Conservation (phyloP, 768 basidiomycete species). For the Bullera alba region DNA sequence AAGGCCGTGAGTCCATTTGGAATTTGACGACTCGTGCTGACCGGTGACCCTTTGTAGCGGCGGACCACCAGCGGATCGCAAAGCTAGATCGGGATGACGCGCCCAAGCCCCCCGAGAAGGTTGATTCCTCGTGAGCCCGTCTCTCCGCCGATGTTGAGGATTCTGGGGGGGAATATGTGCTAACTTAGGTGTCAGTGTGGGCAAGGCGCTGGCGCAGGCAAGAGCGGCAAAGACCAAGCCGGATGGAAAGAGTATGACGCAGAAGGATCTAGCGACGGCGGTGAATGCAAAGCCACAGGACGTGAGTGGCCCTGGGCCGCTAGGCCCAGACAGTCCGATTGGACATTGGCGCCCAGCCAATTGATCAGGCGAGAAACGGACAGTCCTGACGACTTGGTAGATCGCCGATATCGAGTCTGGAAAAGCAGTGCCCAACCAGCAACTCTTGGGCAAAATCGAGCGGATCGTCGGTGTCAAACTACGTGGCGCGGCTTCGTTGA, state of each 20-base stretch:
- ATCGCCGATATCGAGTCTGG: slow-evolving; percentile 72
- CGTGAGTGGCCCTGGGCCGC: slow-evolving; percentile 31
- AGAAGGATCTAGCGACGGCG: slow-evolving; percentile 87
- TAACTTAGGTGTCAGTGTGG: slow-evolving; percentile 17
- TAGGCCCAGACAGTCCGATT: too few relatives aligned
- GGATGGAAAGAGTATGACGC: slow-evolving; percentile 55
- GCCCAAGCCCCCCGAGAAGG: slow-evolving; percentile 81
- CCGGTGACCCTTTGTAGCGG: slow-evolving; percentile 53
- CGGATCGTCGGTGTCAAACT: slow-evolving; percentile 77
- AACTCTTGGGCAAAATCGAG: slow-evolving; percentile 84
- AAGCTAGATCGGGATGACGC: slow-evolving; percentile 94
- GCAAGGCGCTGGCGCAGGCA: slow-evolving; percentile 71
- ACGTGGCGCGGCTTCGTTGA: slow-evolving; percentile 56
- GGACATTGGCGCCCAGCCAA: too few relatives aligned
- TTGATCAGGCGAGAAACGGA: not conserved
- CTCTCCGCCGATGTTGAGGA: not conserved
- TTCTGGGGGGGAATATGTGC: not conserved
- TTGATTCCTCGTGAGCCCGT: slow-evolving; percentile 49
- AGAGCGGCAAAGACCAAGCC: slow-evolving; percentile 61
- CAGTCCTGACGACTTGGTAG: slow-evolving; percentile 15
- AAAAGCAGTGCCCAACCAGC: slow-evolving; percentile 76
- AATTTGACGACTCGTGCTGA: not conserved
- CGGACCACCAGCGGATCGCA: slow-evolving; percentile 87
- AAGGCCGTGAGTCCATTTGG: slow-evolving; percentile 34
- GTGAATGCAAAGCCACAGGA: slow-evolving; percentile 76